Evolutionary conservation across 805 yeast species (phyloP).

Genomic region (Blastobotrys parvus): DNA sequence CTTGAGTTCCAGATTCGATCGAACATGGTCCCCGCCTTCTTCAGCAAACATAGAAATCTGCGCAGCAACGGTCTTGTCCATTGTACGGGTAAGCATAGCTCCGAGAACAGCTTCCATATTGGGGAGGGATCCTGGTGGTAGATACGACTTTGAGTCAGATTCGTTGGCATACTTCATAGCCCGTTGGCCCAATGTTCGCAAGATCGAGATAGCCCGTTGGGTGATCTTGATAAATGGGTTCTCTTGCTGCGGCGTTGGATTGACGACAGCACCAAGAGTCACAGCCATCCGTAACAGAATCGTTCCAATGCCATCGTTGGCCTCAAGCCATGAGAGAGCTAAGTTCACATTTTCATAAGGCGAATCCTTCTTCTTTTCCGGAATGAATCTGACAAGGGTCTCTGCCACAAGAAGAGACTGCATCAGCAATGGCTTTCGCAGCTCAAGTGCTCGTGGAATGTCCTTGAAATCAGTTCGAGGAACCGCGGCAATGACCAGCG

Average conservation of each 20-base stretch:
- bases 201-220: constrained; percentile 29
- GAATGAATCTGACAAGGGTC: constrained; percentile 28
- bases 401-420: constrained; percentile 34
- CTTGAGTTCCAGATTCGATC: not conserved
- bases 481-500: constrained; percentile 30
- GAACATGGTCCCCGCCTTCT: constrained; percentile 11
- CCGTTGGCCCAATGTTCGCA: constrained; percentile 27
- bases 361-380: constrained; percentile 10
- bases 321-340: constrained; percentile 30
- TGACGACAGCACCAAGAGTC: constrained; percentile 32
- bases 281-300: constrained; percentile 31
- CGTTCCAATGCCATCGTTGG: constrained; percentile 31
- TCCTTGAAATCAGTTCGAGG: constrained; percentile 32
- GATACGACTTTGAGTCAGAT: constrained; percentile 2
- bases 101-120: constrained; percentile 33
- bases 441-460: constrained; percentile 33
- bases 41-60: constrained; percentile 28
- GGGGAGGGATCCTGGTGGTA: constrained; percentile 30
- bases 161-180: constrained; percentile 18
- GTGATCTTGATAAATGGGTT: constrained; percentile 32
- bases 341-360: constrained; percentile 19
- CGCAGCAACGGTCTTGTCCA: constrained; percentile 32
- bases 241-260: constrained; percentile 14
- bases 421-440: constrained; percentile 32
- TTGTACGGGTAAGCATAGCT: constrained; percentile 30